phyloP scores from a whole-genome alignment of 495 filamentous ascomycete genomes.

The Neurospora sp. region DNA sequence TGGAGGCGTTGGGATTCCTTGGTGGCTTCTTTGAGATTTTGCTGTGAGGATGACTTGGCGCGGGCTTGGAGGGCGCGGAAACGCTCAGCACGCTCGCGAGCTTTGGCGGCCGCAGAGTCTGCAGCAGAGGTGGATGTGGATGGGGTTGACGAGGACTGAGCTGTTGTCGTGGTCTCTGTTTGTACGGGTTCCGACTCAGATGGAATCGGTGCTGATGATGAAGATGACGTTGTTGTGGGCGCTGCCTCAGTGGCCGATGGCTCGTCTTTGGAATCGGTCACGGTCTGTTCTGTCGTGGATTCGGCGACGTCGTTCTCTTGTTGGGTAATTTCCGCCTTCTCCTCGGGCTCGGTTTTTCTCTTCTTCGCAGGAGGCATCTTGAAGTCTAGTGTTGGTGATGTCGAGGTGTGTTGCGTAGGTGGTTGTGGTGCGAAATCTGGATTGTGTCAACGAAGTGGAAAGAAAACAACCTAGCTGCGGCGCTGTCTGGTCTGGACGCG shows the following conservation, averaged over 20 bases:
- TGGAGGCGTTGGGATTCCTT: slow-evolving; percentile 72
- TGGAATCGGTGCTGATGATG: slow-evolving; percentile 1
- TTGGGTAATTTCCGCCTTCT: slow-evolving; percentile 9
- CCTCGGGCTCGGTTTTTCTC: slow-evolving; percentile 30
- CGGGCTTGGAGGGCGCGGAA: slow-evolving; percentile 84
- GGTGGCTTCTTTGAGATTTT: slow-evolving; percentile 75
- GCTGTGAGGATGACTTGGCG: slow-evolving; percentile 66
- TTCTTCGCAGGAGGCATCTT: slow-evolving; percentile 40
- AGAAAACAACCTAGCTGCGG: neutral
- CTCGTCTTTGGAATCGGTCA: slow-evolving; percentile 5
- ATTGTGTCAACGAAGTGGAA: neutral
- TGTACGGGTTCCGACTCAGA: neutral
- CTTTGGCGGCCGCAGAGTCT: slow-evolving; percentile 33
- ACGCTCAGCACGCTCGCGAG: slow-evolving; percentile 49
- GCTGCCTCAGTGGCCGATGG: slow-evolving; percentile 1
- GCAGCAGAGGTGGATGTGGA: slow-evolving; percentile 6
- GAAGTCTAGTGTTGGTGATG: neutral
- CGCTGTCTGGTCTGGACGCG: neutral
- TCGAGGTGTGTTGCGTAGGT: neutral
- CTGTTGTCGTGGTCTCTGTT: neutral
- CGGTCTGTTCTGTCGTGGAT: slow-evolving; percentile 2
- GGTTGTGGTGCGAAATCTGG: neutral
- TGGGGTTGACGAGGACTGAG: slow-evolving; percentile 1
- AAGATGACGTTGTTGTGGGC: slow-evolving; percentile 1
- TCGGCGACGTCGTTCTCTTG: slow-evolving; percentile 3